These are phyloP conservation scores for Pachysolen tannophilus DNA, from an alignment of 805 yeast species.

Conservation along the genomic window DNA sequence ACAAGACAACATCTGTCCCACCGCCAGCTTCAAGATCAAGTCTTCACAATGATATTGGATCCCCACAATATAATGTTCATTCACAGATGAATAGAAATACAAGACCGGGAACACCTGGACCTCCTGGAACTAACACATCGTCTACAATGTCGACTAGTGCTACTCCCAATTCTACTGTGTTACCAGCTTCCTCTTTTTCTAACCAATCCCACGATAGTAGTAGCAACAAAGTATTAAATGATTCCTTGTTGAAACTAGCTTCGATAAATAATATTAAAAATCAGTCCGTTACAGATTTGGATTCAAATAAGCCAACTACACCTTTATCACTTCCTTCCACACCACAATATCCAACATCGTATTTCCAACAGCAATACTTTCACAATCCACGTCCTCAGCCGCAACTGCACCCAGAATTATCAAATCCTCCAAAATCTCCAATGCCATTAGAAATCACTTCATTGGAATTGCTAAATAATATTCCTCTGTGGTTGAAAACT, in stretches of 20 bases:
- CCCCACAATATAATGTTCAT: background rate
- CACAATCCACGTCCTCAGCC: slow-evolving; percentile 6
- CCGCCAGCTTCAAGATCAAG: slow-evolving; percentile 1
- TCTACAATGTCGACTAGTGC: slow-evolving; percentile 9
- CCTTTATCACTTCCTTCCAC: slow-evolving; percentile 1
- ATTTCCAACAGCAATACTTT: slow-evolving; percentile 13
- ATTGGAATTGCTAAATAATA: slow-evolving; percentile 54
- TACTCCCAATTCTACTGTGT: too few species aligned
- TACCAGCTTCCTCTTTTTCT: too few species aligned
- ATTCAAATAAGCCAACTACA: background rate
- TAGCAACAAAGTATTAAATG: slow-evolving; percentile 3
- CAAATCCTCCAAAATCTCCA: slow-evolving; percentile 26
- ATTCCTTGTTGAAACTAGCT: slow-evolving; percentile 6
- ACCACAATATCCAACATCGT: slow-evolving; percentile 4
- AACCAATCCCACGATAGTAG: slow-evolving; percentile 10
- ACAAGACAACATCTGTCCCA: slow-evolving; percentile 11
- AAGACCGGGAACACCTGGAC: slow-evolving; percentile 1
- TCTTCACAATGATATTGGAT: too few species aligned
- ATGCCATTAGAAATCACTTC: slow-evolving; percentile 45
- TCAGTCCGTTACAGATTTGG: slow-evolving; percentile 9
- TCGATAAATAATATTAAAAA: slow-evolving; percentile 8
- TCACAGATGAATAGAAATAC: background rate
- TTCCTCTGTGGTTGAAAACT: slow-evolving; percentile 89
- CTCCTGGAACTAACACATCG: slow-evolving; percentile 7
- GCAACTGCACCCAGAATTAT: slow-evolving; percentile 4